These are phyloP conservation scores for Pisolithus microcarpus DNA, from an alignment of 768 basidiomycete species.

Conservation along the genomic window DNA sequence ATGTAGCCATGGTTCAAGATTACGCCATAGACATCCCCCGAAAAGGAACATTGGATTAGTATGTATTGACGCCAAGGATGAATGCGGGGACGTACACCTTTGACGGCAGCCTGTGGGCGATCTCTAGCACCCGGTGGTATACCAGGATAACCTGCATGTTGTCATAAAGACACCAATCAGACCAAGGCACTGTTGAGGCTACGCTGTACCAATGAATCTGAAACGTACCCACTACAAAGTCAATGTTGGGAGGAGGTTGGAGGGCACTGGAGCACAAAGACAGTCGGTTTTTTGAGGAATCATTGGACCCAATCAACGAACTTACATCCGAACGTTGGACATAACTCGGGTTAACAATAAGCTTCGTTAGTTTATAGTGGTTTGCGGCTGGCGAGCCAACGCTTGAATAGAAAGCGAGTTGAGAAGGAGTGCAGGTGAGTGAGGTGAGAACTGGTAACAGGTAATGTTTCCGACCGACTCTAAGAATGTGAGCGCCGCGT, in stretches of 20 bases:
- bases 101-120: constrained; percentile 75
- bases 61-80: constrained; percentile 1
- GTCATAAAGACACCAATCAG: constrained; percentile 5
- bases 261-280: constrained; percentile 46
- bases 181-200: background rate
- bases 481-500: too few species aligned
- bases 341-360: constrained; percentile 16
- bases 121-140: constrained; percentile 75
- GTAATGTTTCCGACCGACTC: too few species aligned
- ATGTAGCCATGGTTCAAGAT: background rate
- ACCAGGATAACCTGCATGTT: constrained; percentile 65
- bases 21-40: too few species aligned
- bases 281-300: background rate
- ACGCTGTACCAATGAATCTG: background rate
- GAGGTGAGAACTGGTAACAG: too few species aligned
- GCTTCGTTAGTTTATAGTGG: background rate
- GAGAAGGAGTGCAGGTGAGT: too few species aligned
- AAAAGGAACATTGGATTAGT: too few species aligned
- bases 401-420: too few species aligned
- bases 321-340: constrained; percentile 43
- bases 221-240: constrained; percentile 71
- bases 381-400: background rate
- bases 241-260: constrained; percentile 83
- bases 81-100: constrained; percentile 55
- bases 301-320: constrained; percentile 1